Evolutionary conservation across 306 rosid genomes (phyloP).

Genomic region (Prunus padus): DNA sequence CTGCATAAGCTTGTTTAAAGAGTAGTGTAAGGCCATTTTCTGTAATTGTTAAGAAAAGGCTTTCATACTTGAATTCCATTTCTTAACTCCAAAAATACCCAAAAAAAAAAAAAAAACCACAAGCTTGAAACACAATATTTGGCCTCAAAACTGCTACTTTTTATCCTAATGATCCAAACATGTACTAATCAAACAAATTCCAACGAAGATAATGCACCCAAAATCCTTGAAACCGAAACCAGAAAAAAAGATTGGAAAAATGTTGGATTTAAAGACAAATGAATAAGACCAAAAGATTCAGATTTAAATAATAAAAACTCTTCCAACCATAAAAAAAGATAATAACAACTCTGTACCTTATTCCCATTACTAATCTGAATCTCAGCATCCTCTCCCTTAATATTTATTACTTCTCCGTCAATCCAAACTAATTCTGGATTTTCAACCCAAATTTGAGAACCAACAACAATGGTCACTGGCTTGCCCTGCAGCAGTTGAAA

Average conservation of each 20-base stretch:
- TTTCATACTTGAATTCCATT: not conserved
- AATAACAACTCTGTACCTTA: constrained; percentile 42
- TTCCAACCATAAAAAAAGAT: not conserved
- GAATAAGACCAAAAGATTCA: not conserved
- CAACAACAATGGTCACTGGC: constrained; percentile 64
- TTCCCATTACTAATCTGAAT: constrained; percentile 60
- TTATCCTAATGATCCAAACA: not conserved
- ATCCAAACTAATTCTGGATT: constrained; percentile 72
- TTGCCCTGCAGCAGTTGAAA: constrained; percentile 56
- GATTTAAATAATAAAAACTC: not conserved
- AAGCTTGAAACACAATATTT: too few species aligned
- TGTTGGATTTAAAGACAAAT: not conserved
- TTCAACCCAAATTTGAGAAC: constrained; percentile 82
- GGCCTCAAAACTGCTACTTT: not conserved
- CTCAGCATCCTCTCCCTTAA: constrained; percentile 80
- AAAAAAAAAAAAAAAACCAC: not conserved
- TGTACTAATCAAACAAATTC: not conserved
- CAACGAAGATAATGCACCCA: not conserved
- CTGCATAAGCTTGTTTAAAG: not conserved
- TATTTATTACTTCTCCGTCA: constrained; percentile 66
- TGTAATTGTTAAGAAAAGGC: too few species aligned
- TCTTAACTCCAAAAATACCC: not conserved
- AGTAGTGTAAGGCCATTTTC: not conserved
- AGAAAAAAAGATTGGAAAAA: not conserved
- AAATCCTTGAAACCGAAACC: not conserved